Evolutionary conservation across 768 basidiomycete species (phyloP).

Genomic region (Scleroderma bovista): DNA sequence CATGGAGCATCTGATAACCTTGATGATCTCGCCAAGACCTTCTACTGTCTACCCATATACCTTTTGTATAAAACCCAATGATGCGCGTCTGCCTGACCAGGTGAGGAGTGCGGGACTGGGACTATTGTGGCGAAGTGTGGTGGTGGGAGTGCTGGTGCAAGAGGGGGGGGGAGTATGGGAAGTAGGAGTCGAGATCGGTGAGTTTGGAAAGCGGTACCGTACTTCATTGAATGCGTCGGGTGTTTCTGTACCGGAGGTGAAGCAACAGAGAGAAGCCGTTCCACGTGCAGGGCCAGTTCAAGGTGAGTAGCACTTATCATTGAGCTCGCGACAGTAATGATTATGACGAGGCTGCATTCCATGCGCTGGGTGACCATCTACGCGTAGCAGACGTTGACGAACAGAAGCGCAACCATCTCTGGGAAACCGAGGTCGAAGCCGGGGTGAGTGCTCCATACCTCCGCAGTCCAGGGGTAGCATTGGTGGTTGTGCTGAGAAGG

Average conservation of each 20-base stretch:
- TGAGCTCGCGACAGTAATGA: constrained; percentile 5
- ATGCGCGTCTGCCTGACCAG: constrained; percentile 91
- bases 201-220: constrained; percentile 81
- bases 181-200: constrained; percentile 78
- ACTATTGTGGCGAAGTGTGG: constrained; percentile 60
- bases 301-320: constrained; percentile 43
- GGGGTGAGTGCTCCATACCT: no score
- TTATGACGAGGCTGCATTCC: constrained; percentile 61
- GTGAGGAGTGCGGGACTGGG: constrained; percentile 71
- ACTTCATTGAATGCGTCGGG: constrained; percentile 55
- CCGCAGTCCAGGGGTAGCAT: no score
- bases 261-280: constrained; percentile 52
- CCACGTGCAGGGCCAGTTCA: constrained; percentile 66
- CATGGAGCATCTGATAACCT: constrained; percentile 91
- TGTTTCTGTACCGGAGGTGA: constrained; percentile 40
- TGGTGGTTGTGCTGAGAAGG: no score
- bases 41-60: constrained; percentile 94
- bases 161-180: constrained; percentile 67
- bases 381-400: constrained; percentile 83
- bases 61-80: constrained; percentile 92
- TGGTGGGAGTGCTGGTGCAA: constrained; percentile 8
- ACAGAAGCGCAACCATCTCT: constrained; percentile 71
- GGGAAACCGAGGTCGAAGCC: constrained; percentile 69
- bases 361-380: constrained; percentile 80
- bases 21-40: constrained; percentile 88